Base-by-base conservation (phyloP, 768 basidiomycete species). In the Mycena belliarum region DNA sequence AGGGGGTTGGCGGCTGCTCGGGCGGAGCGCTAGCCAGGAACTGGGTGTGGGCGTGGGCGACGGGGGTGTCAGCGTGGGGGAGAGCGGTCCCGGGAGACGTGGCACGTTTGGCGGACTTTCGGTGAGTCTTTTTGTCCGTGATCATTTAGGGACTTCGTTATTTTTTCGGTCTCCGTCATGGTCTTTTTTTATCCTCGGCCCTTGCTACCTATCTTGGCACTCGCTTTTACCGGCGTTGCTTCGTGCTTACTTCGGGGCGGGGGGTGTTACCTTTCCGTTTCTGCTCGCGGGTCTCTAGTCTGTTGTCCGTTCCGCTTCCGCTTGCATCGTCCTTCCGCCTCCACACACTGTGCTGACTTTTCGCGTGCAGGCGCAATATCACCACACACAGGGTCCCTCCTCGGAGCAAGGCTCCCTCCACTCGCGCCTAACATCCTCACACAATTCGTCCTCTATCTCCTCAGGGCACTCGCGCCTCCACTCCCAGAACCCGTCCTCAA, bases 401-500 rank as follows among this genome's bases (percentile, higher is more conserved):
- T 63, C 58, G n/a, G 62, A 63, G 41, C 61, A 59, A 46, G 61
- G 57, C 44, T 63, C 61, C n/a, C 35, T 59, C 33, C 61, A 63
- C 46, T 63, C 61, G n/a, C 56, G 57, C 29, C 14, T 54, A 7
- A 21, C 38, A 37, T 37, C 48, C 3, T 60, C 59, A 32, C 29
- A 47, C 29, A 43, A 49, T 41, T 55, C 57, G 11, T 40, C 52
- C 18, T 59, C 61, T 3, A 15, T 58, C 37, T 58, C 61, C 40
- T 41, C 40, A 4, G 40, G 23, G 15, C 48, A 45, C 26, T 15
- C 47, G 15, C 52, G 42, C 40, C 14, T 21, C 11, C 48, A 45
- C 26, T 15, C 47, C 15, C 47, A 37, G 4, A 16, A 35, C 25
- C 20, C 58, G 7, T 49, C 52, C 24, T 26, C 38, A 10, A 9